These are phyloP conservation scores for Serpula lacrymans DNA, from an alignment of 768 basidiomycete genomes.

Conservation along the genomic window DNA sequence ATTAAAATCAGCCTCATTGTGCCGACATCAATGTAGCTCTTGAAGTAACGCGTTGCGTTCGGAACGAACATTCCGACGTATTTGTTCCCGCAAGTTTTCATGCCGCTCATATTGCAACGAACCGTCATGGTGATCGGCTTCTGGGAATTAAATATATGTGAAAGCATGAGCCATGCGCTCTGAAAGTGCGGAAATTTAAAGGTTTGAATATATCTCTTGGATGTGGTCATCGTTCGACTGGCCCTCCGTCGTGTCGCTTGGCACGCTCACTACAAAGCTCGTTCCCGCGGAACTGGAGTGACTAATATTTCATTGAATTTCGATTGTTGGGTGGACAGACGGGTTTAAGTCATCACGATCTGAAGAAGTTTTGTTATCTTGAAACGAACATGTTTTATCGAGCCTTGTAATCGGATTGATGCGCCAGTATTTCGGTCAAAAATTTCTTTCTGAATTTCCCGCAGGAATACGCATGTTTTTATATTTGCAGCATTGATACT, in stretches of 20 bases:
- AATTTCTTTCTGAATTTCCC: constrained; percentile 11
- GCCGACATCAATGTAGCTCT: constrained; percentile 6
- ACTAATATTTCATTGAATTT: too few relatives aligned
- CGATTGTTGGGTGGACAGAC: too few relatives aligned
- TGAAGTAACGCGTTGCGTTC: constrained; percentile 11
- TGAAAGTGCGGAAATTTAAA: too few relatives aligned
- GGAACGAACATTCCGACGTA: constrained; percentile 12
- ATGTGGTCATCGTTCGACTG: too few relatives aligned
- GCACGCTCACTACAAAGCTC: too few relatives aligned
- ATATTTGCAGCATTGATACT: constrained; percentile 11
- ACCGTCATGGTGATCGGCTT: background rate
- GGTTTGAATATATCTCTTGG: too few relatives aligned
- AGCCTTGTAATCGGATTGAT: too few relatives aligned
- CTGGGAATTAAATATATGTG: constrained; percentile 1
- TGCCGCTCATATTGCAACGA: background rate
- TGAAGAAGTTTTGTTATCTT: too few relatives aligned
- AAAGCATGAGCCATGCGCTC: background rate
- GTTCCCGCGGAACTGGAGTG: too few relatives aligned
- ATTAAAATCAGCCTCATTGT: constrained; percentile 16
- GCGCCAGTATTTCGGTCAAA: constrained; percentile 12
- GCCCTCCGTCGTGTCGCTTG: too few relatives aligned
- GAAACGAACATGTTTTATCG: background rate
- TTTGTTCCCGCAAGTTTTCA: background rate
- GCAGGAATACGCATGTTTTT: constrained; percentile 16
- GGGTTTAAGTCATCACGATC: too few relatives aligned